Conservation (phyloP, 2,329 filamentous ascomycete species). For the Colletotrichum sp. region DNA sequence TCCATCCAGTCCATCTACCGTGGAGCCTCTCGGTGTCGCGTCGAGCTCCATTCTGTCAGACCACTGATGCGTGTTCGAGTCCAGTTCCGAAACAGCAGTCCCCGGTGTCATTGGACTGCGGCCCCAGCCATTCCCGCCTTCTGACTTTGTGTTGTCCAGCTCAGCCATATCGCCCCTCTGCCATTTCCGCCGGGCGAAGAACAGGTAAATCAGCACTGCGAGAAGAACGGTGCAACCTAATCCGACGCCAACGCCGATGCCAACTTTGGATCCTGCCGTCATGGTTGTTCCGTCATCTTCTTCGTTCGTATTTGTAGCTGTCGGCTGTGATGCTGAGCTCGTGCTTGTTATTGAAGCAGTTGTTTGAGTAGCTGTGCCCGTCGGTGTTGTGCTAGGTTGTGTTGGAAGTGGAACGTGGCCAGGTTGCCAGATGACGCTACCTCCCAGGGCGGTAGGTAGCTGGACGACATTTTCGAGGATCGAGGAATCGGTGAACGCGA, state of each 20-base stretch:
- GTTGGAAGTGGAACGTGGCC: constrained; percentile 26
- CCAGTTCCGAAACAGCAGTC: constrained; percentile 22
- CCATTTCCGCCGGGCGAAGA: constrained; percentile 20
- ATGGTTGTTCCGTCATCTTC: constrained; percentile 4
- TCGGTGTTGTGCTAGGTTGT: background rate
- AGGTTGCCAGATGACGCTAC: constrained; percentile 29
- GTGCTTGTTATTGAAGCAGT: background rate
- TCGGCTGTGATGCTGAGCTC: background rate
- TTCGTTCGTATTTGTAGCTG: background rate
- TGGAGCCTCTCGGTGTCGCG: background rate
- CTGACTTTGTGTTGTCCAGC: background rate
- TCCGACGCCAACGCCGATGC: constrained; percentile 25
- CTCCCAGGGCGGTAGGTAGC: constrained; percentile 29
- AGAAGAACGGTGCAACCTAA: constrained; percentile 25
- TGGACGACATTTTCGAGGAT: constrained; percentile 28
- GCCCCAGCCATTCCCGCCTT: background rate
- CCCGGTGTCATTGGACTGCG: background rate
- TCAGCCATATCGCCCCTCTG: background rate
- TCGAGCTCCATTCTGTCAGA: constrained; percentile 25
- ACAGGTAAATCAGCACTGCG: constrained; percentile 21
- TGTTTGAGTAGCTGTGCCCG: background rate
- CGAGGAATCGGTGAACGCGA: constrained; percentile 27
- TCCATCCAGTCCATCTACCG: background rate
- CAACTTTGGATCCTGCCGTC: constrained; percentile 27
- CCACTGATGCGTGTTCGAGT: constrained; percentile 24